phyloP scores from a whole-genome alignment of 2,329 filamentous ascomycete genomes.

The Venturia oleaginea region DNA sequence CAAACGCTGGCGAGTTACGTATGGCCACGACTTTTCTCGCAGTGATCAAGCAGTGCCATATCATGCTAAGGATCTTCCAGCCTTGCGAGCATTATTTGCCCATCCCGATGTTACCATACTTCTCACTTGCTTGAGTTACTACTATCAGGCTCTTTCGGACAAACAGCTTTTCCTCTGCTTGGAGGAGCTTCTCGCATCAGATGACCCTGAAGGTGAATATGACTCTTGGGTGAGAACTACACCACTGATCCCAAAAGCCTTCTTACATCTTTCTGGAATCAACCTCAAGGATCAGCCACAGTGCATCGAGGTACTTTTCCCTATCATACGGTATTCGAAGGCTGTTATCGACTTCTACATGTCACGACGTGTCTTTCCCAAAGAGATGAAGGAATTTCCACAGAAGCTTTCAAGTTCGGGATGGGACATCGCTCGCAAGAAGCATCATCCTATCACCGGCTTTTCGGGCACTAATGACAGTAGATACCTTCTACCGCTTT shows the following conservation, averaged over 20 bases:
- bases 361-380: conserved; percentile 48
- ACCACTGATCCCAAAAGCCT: too few species aligned
- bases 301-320: conserved; percentile 44
- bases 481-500: conserved; percentile 45
- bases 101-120: conserved; percentile 45
- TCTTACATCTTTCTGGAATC: conserved; percentile 29
- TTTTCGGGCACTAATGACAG: conserved; percentile 66
- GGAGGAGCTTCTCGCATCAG: too few species aligned
- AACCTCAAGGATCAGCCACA: conserved; percentile 48
- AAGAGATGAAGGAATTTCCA: conserved; percentile 53
- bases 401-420: conserved; percentile 57
- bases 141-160: too few species aligned
- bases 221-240: too few species aligned
- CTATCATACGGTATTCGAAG: conserved; percentile 43
- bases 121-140: too few species aligned
- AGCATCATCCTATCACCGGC: conserved; percentile 46
- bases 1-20: conserved; percentile 60
- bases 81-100: conserved; percentile 55
- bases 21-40: conserved; percentile 36
- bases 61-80: conserved; percentile 55
- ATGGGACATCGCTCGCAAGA: conserved; percentile 52
- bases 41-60: conserved; percentile 45
- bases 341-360: conserved; percentile 56
- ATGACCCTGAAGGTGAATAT: too few species aligned
- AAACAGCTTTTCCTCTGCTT: too few species aligned